Conservation (phyloP, 306 rosid species). For the Castanopsis chinensis region DNA sequence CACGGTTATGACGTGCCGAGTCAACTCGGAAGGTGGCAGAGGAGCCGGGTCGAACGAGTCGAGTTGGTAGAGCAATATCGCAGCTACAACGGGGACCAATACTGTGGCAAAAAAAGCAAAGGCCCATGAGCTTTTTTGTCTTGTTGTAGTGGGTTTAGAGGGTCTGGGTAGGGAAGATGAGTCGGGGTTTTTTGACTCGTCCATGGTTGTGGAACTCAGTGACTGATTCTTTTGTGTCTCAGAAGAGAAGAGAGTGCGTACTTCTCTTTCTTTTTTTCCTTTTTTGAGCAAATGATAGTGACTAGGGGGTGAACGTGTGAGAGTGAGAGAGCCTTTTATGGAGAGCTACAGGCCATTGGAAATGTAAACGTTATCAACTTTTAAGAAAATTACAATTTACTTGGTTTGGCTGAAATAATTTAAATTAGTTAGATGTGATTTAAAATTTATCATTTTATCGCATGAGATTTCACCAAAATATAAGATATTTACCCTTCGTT, state of each 20-base stretch:
- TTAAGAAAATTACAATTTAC: too few relatives aligned
- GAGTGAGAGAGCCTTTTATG: too few relatives aligned
- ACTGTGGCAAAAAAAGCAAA: not conserved
- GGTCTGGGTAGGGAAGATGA: not conserved
- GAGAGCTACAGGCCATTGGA: too few relatives aligned
- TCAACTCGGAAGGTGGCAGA: constrained; percentile 29
- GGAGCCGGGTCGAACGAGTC: constrained; percentile 49
- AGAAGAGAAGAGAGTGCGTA: too few relatives aligned
- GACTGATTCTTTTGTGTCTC: too few relatives aligned
- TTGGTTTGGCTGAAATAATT: too few relatives aligned
- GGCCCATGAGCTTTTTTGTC: not conserved
- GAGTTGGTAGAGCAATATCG: constrained; percentile 27
- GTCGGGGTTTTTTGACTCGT: not conserved
- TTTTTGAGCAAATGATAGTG: not conserved
- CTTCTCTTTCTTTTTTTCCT: rapidly evolving
- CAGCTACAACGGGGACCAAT: constrained; percentile 17
- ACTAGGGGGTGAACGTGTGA: too few relatives aligned
- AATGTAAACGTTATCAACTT: too few relatives aligned
- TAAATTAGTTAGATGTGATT: too few relatives aligned
- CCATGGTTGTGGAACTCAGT: constrained; percentile 2
- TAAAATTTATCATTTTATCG: too few relatives aligned
- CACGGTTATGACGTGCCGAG: constrained; percentile 2
- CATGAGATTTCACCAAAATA: too few relatives aligned
- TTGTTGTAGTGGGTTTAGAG: not conserved
- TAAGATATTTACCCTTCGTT: rapidly evolving